Evolutionary conservation across 495 filamentous ascomycete species (phyloP).

Genomic region (Sordaria brevicollis): DNA sequence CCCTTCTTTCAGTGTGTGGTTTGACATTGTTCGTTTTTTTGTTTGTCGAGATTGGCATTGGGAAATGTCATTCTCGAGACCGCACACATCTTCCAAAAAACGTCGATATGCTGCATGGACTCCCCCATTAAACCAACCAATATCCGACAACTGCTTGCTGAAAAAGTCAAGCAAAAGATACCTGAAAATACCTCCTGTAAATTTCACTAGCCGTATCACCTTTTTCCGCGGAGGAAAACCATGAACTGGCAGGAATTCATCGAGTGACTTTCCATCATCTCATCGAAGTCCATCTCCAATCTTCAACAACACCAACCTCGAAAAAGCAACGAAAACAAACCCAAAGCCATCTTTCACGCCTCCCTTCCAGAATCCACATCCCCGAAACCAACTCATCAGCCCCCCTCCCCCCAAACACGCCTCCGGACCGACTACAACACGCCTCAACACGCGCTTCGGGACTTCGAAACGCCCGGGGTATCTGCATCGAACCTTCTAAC

Average conservation of each 20-base stretch:
- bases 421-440: background rate
- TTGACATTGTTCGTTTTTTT: too few species aligned
- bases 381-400: too few species aligned
- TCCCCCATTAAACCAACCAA: background rate
- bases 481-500: background rate
- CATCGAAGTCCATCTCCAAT: background rate
- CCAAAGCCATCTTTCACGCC: background rate
- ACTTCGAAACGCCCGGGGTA: background rate
- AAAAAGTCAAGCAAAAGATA: background rate
- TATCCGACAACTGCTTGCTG: background rate
- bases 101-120: background rate
- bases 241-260: background rate
- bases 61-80: background rate
- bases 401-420: background rate
- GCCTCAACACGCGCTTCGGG: too few species aligned
- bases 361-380: background rate
- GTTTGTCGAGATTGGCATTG: background rate
- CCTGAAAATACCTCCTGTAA: background rate
- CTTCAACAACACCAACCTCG: background rate
- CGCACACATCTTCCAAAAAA: background rate
- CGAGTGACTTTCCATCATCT: background rate
- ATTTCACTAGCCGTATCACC: background rate
- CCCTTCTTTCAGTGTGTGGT: too few species aligned
- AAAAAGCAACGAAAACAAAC: background rate
- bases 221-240: background rate